Evolutionary conservation across 2,329 filamentous ascomycete species (phyloP).

Genomic region (Clonostachys solani): DNA sequence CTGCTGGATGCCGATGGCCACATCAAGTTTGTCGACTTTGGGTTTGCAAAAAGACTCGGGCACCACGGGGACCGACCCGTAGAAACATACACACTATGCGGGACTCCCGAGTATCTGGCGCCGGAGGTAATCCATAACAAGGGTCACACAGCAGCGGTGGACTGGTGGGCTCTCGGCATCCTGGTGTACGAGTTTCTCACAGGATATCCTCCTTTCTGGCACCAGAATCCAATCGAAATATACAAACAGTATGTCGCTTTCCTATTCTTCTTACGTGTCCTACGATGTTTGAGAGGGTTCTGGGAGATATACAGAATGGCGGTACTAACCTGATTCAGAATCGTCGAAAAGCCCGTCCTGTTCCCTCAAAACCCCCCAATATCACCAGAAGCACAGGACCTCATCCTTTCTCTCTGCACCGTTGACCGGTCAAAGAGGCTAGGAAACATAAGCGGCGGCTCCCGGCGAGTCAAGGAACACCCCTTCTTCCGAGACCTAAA

Average conservation of each 20-base stretch:
- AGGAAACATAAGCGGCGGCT: conserved; percentile 74
- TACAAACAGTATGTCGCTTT: conserved; percentile 64
- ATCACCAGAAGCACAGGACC: conserved; percentile 65
- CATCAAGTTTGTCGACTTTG: conserved; percentile 81
- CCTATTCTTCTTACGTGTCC: neutral
- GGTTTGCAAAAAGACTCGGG: conserved; percentile 77
- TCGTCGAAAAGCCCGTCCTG: conserved; percentile 71
- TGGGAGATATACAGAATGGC: no score
- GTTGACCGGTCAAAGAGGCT: conserved; percentile 74
- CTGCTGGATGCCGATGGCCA: conserved; percentile 74
- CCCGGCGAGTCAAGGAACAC: conserved; percentile 67
- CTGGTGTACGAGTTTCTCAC: conserved; percentile 82
- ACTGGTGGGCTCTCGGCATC: conserved; percentile 86
- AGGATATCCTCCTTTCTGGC: conserved; percentile 83
- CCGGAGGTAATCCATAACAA: conserved; percentile 84
- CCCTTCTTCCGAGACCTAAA: conserved; percentile 70
- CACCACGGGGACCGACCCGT: conserved; percentile 40
- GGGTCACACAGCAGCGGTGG: conserved; percentile 70
- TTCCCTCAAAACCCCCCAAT: conserved; percentile 67
- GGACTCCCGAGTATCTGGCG: conserved; percentile 79
- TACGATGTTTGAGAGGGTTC: no score
- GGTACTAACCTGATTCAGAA: conserved; percentile 39
- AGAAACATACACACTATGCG: conserved; percentile 80
- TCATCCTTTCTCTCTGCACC: conserved; percentile 73
- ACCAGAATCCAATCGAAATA: conserved; percentile 81